These are phyloP conservation scores for Termitomyces sp. DNA, from an alignment of 768 basidiomycete genomes.

Conservation along the genomic window DNA sequence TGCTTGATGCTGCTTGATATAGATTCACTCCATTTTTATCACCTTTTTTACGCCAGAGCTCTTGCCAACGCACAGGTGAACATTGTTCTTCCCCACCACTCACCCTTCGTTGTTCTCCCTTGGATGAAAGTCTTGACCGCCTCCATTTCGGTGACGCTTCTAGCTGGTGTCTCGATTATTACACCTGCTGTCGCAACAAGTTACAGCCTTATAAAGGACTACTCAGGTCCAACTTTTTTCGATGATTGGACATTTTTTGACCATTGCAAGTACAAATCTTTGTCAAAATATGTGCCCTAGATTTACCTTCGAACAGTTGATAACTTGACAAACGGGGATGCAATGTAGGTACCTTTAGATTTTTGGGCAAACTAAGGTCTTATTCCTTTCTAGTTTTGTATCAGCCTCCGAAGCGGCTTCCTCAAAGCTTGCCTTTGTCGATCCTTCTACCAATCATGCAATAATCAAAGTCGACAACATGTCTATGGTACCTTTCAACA, in stretches of 20 bases:
- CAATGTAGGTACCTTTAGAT: slow-evolving; percentile 28
- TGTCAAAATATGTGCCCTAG: background rate
- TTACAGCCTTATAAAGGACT: slow-evolving; percentile 52
- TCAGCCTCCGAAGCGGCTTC: slow-evolving; percentile 41
- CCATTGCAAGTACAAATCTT: slow-evolving; percentile 33
- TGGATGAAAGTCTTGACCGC: background rate
- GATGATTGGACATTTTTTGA: slow-evolving; percentile 61
- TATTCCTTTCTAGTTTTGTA: slow-evolving; percentile 34
- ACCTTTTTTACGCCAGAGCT: background rate
- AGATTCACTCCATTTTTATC: background rate
- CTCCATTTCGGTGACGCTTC: background rate
- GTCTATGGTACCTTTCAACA: slow-evolving; percentile 39
- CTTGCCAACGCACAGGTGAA: background rate
- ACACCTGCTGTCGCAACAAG: slow-evolving; percentile 10
- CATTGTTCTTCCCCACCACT: background rate
- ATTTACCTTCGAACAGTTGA: slow-evolving; percentile 38
- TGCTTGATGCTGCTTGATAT: background rate
- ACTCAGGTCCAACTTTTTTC: slow-evolving; percentile 59
- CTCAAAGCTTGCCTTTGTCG: slow-evolving; percentile 54
- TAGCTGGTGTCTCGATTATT: background rate
- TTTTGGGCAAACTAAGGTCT: background rate
- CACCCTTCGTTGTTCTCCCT: background rate
- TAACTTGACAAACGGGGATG: slow-evolving; percentile 66
- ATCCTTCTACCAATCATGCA: slow-evolving; percentile 59
- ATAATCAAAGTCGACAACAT: slow-evolving; percentile 76